Base-by-base conservation (phyloP, 345 rosid genomes). In the Brassica nigra region DNA sequence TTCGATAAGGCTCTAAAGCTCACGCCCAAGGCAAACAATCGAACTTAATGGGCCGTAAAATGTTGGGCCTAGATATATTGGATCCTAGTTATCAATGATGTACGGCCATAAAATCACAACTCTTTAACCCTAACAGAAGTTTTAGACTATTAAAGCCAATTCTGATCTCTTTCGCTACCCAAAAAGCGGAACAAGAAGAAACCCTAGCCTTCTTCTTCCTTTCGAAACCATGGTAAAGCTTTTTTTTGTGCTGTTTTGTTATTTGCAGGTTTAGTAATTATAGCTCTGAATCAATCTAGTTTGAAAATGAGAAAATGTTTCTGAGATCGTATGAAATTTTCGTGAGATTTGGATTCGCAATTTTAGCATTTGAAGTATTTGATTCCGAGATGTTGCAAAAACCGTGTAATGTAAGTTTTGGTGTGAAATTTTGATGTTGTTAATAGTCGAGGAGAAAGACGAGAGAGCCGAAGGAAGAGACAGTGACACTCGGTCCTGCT, bases 391-490 rank as follows among this genome's bases (percentile, higher is more conserved):
- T 42, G 27, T 4, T 7, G 28, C 14, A 28, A n/a, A 12, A 28
- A 4, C 36, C 4, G 15, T 61, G 23, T 42, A 11, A 68, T 29
- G 74, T 4, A 12, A 57, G 2, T 16, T 29, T 3, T 52, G n/a
- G 2, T 49, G 37, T 4, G 49, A 42, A 42, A 42, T 23, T 49
- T 47, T 5, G 27, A 61, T 74, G 30, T 15, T 76, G 20, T 49
- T 23, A 23, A 6, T 73, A 92, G 97, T 92, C 96, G 68, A 88
- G 63, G 85, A 88, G 83, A 78, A 91, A 86, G 85, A 83, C 78
- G 0, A 89, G 90, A 76, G 97, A 91, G 83, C 94, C 92, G 4
- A 92, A 91, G 94, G 96, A 88, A 68, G 91, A 92, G 65, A 89
- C 77, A 76, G 90, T 91, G 52, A 89, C 89, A 0, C 93, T 89